Evolutionary conservation across 306 rosid species (phyloP), one percentile per base, ranked within the genome.

Genomic region (Rubus parviflorus): DNA sequence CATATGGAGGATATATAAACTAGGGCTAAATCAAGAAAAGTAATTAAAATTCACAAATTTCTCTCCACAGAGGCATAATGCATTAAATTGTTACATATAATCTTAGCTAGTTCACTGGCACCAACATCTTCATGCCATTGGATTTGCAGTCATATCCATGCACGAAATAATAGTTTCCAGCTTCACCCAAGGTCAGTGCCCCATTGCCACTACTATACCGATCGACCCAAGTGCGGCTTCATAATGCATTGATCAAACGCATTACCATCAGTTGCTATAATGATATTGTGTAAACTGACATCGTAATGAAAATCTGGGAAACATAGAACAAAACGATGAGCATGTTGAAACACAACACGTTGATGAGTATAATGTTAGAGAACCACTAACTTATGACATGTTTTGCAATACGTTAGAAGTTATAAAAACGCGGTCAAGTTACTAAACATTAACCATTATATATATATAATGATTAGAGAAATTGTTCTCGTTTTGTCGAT

Each of bases 141-240:
- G 16, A 58, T 12, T 58, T 2, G 40, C 65, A 23, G 38, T 58
- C 16, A 58, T 58, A 23, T 6, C 16, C 65, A 7, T 40, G 23
- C 38, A 23, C 11, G 65, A 58, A 58, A 23, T 58, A 58, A 58
- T 58, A 58, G 65, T 58, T 9, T 58, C 40, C 65, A 58, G 65
- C 38, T 23, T 9, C 65, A 22, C 1, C 17, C 16, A 58, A 58
- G 65, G 37, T 58, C 4, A 58, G 23, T 23, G 16, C 38, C 23
- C 23, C 64, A 11, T 58, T 3, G 40, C 38, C 64, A 58, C 38
- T 25, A 23, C 23, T 16, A 12, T 58, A 58, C 12, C 5, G 5
- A n/a, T n/a, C n/a, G n/a, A 23, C 64, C 64, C 16, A 58, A 58
- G 64, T 57, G 22, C 37, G 63, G 63, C 22, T 22, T 25, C 63